These are phyloP conservation scores for Xenosphaeropsis pyriputrescens DNA, from an alignment of 2,329 filamentous ascomycete genomes.

Conservation along the genomic window DNA sequence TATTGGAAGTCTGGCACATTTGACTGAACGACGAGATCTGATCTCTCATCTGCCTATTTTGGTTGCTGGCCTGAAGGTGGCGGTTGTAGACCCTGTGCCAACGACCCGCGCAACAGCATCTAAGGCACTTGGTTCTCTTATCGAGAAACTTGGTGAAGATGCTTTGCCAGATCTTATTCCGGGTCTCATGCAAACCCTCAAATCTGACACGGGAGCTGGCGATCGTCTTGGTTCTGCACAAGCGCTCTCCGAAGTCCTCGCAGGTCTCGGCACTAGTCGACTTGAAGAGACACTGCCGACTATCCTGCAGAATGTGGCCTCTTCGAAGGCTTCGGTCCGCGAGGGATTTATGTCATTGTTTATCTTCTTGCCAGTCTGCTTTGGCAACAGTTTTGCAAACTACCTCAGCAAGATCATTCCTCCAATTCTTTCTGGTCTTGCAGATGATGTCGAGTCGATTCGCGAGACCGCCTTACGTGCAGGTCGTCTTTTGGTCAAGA, in stretches of 20 bases:
- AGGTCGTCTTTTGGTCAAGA: conserved; percentile 90
- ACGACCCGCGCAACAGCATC: conserved; percentile 93
- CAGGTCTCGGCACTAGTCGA: conserved; percentile 80
- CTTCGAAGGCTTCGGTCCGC: conserved; percentile 75
- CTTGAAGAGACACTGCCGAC: conserved; percentile 93
- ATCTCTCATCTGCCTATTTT: conserved; percentile 82
- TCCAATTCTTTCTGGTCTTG: conserved; percentile 82
- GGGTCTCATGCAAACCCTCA: conserved; percentile 92
- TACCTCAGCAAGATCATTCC: conserved; percentile 94
- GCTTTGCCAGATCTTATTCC: conserved; percentile 94
- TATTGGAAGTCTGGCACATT: conserved; percentile 91
- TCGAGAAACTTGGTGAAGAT: conserved; percentile 96
- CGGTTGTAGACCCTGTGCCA: conserved; percentile 88
- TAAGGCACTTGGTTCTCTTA: conserved; percentile 86
- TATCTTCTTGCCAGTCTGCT: conserved; percentile 97
- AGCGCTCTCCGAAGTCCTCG: conserved; percentile 89
- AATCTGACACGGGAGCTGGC: conserved; percentile 90
- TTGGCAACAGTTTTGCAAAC: conserved; percentile 94
- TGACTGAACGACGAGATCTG: conserved; percentile 92
- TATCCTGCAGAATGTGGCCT: conserved; percentile 90
- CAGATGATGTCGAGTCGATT: conserved; percentile 92
- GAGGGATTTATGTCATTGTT: conserved; percentile 99
- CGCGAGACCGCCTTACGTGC: conserved; percentile 92
- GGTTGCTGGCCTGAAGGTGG: conserved; percentile 76
- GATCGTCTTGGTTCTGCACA: conserved; percentile 93